phyloP scores from a whole-genome alignment of 176 grass and related monocot species.

The Oryza meridionalis region DNA sequence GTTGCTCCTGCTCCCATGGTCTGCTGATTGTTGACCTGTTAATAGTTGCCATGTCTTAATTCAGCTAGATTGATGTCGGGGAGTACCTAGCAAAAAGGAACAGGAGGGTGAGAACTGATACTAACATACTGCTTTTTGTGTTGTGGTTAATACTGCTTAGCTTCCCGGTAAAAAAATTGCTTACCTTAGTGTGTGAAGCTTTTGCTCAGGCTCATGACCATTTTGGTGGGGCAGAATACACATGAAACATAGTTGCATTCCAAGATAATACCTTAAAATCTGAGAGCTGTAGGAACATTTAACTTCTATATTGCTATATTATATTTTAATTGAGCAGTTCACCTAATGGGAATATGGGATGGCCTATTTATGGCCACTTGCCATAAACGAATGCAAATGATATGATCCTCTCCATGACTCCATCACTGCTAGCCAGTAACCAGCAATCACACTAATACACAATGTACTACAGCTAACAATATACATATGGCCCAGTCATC shows the following conservation, averaged over 20 bases:
- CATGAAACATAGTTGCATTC: background rate
- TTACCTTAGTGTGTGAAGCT: slow-evolving; percentile 1
- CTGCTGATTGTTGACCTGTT: background rate
- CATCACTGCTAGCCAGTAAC: background rate
- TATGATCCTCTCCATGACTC: background rate
- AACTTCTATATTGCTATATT: background rate
- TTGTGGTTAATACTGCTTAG: background rate
- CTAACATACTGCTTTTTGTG: background rate
- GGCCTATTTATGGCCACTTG: background rate
- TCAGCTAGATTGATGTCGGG: background rate
- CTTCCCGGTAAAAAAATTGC: background rate
- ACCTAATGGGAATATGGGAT: background rate
- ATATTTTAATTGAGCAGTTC: background rate
- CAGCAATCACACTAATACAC: background rate
- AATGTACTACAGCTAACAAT: background rate
- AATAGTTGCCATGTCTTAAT: background rate
- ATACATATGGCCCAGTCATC: slow-evolving; percentile 10
- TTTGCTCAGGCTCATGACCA: background rate
- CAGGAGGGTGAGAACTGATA: background rate
- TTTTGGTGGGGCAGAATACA: background rate
- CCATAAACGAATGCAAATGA: background rate
- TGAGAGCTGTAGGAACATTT: background rate
- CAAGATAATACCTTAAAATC: background rate
- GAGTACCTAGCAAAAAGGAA: background rate
- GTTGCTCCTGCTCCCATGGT: background rate